A percentile compares a stretch with the other conserved stretches of the same genome.
Conservation (phyloP, 495 filamentous ascomycete species). For the Aspergillus egyptiacus region DNA sequence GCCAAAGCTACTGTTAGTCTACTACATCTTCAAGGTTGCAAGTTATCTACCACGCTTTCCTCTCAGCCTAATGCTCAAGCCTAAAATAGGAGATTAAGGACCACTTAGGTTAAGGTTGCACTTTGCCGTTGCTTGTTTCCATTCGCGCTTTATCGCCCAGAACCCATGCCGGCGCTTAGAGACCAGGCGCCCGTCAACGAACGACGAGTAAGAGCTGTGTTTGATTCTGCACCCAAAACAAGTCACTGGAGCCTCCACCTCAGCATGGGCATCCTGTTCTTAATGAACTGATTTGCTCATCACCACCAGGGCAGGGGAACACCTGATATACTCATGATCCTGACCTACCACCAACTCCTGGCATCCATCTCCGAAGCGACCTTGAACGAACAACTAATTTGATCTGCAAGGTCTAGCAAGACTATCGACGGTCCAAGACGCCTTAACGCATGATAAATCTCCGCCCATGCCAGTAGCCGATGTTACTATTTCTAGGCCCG, state of each 20-base stretch:
- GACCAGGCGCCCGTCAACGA: not conserved
- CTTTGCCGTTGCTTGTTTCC: constrained; percentile 12
- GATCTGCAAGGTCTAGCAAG: not conserved
- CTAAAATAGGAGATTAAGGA: not conserved
- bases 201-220: not conserved
- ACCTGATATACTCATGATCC: too few relatives aligned
- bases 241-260: not conserved
- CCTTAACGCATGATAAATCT: not conserved
- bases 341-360: not conserved
- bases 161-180: constrained; percentile 6
- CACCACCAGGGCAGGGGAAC: not conserved
- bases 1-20: too few relatives aligned
- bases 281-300: not conserved
- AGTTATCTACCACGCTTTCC: not conserved
- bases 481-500: constrained; percentile 19
- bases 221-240: constrained; percentile 1
- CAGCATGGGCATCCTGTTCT: too few relatives aligned
- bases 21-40: too few relatives aligned
- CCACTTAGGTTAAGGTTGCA: not conserved
- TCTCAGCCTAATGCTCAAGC: not conserved
- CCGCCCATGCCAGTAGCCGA: constrained; percentile 12
- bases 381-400: too few relatives aligned
- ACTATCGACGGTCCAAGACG: not conserved
- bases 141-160: constrained; percentile 13
- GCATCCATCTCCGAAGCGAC: not conserved